Evolutionary conservation across 495 filamentous ascomycete genomes (phyloP), one percentile per base, ranked within the genome.

Genomic region (Viridothelium virens): DNA sequence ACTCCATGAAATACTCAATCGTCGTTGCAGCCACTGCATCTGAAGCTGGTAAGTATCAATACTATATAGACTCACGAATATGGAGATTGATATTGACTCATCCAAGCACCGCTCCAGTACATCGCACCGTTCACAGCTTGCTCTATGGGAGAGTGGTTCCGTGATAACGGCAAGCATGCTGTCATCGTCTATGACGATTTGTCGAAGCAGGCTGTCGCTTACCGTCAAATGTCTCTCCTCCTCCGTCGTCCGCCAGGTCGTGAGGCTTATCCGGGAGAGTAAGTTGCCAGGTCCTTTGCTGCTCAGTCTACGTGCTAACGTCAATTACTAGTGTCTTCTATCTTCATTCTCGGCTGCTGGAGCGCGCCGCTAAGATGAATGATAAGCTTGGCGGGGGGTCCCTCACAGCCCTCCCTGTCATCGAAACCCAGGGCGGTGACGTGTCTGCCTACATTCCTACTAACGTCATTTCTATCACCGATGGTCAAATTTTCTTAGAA

Each of bases 391-490:
- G 95, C 77, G 90, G 89, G 80, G 94, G 94, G 75, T 97, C 94
- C 72, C 84, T 98, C 76, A 98, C 94, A 79, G 95, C 95, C 70
- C 89, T 98, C 62, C 94, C 94, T 78, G 82, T 98, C 82, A 98
- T 98, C 78, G 94, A 98, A 85, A 98, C 94, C 79, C 95, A 97
- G 85, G 94, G 94, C 89, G 94, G 94, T 90, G 94, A 98, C 82
- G 94, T 98, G 80, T 97, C 95, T 74, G 94, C 94, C 72, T 98
- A 97, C 82, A 98, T 98, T 85, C 94, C 94, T 76, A 98, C 94
- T 83, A 98, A 98, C 85, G 94, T 98, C 84, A 98, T 98, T 86
- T 97, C 95, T 77, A 98, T 98, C 76, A 98, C 94, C 70, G 94
- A 98, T 75, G 94, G 94, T 66, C 94, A 98, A 84, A 98, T 98